These are phyloP conservation scores for Nicotiana benthamiana DNA, from an alignment of 257 asterid genomes.

Conservation along the genomic window DNA sequence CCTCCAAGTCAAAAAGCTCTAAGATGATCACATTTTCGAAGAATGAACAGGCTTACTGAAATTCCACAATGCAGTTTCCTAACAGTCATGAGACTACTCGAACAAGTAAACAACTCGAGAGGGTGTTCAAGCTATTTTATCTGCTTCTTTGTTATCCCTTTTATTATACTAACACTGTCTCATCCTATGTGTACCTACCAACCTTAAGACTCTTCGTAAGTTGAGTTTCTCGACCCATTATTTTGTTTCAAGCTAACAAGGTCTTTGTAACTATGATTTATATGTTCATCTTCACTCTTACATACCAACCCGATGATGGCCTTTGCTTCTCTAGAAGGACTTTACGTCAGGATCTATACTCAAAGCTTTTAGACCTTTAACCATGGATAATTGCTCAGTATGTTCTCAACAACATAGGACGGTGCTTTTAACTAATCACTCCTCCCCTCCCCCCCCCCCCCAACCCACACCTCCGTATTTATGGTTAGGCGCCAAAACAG, in stretches of 20 bases:
- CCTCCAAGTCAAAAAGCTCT: conserved; percentile 7
- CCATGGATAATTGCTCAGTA: background rate
- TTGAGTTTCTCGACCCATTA: background rate
- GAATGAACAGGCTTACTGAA: background rate
- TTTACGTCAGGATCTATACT: too few species aligned
- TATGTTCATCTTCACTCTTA: background rate
- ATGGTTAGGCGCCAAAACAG: background rate
- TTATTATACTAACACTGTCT: background rate
- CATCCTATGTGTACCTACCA: background rate
- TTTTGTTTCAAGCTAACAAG: background rate
- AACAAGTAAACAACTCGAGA: background rate
- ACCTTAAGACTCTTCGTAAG: background rate
- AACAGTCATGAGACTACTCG: background rate
- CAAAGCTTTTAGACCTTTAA: background rate
- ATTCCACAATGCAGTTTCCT: background rate
- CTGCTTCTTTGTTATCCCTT: background rate
- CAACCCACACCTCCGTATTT: background rate
- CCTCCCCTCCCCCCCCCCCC: background rate
- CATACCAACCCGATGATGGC: background rate
- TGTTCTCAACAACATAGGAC: background rate
- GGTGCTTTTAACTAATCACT: background rate
- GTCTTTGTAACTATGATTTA: background rate
- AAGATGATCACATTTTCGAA: conserved; percentile 15
- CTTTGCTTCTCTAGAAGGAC: too few species aligned
- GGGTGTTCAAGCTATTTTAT: background rate